phyloP scores from a whole-genome alignment of 1,284 basidiomycete species.

The Melanopsichium pennsylvanicum region DNA sequence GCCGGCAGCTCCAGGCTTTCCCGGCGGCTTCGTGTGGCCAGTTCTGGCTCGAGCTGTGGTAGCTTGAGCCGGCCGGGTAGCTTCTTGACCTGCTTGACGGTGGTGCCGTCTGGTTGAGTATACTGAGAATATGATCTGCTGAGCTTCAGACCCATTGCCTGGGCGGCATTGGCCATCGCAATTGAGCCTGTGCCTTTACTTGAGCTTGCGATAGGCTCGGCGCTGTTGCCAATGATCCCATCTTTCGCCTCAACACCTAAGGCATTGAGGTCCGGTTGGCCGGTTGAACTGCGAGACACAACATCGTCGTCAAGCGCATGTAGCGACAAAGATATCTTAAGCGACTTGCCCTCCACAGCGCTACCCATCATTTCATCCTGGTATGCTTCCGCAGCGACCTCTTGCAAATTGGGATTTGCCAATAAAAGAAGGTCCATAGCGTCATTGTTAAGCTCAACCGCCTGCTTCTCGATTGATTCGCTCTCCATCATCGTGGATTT shows the following conservation, averaged over 20 bases:
- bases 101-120: not conserved
- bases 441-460: not conserved
- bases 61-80: constrained; percentile 24
- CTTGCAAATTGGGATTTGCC: not conserved
- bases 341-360: not conserved
- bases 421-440: not conserved
- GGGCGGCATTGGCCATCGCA: too few species aligned
- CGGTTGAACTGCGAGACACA: too few species aligned
- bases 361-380: not conserved
- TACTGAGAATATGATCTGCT: constrained; percentile 16
- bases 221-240: too few species aligned
- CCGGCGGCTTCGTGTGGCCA: not conserved
- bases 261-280: too few species aligned
- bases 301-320: too few species aligned
- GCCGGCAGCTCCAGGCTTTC: constrained; percentile 6
- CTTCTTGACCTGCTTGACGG: not conserved
- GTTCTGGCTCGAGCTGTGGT: not conserved
- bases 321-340: not conserved
- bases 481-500: constrained; percentile 6
- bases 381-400: not conserved
- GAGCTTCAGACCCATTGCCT: not conserved
- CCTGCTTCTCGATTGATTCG: not conserved
- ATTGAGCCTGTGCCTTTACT: not conserved
- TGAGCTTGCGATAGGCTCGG: too few species aligned
- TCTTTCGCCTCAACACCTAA: too few species aligned